Base-by-base conservation (phyloP, 2,329 filamentous ascomycete species). In the Grosmannia clavigera region DNA sequence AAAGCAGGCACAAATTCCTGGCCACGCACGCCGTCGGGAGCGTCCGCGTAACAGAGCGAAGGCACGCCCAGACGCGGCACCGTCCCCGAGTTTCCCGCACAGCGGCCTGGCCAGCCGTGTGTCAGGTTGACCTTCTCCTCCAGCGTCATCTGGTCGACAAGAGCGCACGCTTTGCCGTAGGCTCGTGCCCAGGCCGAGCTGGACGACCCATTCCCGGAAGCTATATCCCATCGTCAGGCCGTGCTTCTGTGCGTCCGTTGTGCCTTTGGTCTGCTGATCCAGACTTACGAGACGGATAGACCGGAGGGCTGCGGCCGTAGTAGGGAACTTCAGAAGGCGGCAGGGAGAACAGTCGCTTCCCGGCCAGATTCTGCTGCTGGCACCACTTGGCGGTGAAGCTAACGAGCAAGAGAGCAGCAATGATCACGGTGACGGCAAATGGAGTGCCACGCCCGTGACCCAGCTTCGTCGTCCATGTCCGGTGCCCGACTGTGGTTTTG, bases 1-100 rank as follows among this genome's bases (percentile, higher is more conserved):
- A 90, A 90, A 3, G 68, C 67, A 3, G 70, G 72, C 22, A 70
- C 70, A 16, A 70, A 68, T 38, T 70, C 68, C 51, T 70, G 70
- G 3, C 69, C 70, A 1, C 70, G 68, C 19, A 73, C 63, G 12
- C 70, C 70, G 10, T 62, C 61, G 0, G 70, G 73, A 69, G 69
- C 71, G 72, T 79, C 67, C 67, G 76, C 59, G 73, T 80, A 70
- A 71, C 77, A 64, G 70, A 81, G 64, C 62, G 75, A 46, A 65
- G 75, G 60, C 66, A 77, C 48, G 66, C 70, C 56, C 67, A 81
- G 65, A 68, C 79, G 67, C 3, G 67, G 69, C 67, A 66, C 67
- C 63, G 65, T 60, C 25, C 67, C 65, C 0, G 68, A 67, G 66
- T 71, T 71, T 50, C 71, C 71, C 1, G 68, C 68, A 59, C 70